Evolutionary conservation across 192 early-diverging fungal species (phyloP).

Genomic region (Mycoemilia scoparia): DNA sequence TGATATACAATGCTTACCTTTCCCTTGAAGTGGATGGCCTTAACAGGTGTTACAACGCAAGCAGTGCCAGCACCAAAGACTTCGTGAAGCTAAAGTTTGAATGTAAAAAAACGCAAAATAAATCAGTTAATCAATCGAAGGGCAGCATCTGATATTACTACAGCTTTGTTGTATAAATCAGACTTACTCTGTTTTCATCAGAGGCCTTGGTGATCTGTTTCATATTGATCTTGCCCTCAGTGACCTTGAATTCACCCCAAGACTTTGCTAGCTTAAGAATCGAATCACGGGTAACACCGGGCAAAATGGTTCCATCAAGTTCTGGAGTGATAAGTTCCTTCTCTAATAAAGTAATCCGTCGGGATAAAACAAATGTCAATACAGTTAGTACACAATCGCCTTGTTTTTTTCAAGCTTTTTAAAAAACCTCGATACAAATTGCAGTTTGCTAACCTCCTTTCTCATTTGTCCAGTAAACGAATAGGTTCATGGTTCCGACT

Average conservation of each 20-base stretch:
- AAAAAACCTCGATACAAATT: no score
- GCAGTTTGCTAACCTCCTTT: no score
- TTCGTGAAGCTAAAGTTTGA: no score
- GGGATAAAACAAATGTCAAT: conserved; percentile 1
- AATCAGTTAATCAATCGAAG: not conserved
- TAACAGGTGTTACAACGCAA: conserved; percentile 86
- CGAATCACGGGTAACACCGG: conserved; percentile 88
- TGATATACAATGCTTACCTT: conserved; percentile 2
- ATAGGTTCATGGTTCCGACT: conserved; percentile 96
- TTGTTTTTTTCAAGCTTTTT: no score
- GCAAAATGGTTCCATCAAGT: conserved; percentile 86
- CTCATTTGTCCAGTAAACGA: conserved; percentile 73
- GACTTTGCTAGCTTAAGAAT: conserved; percentile 54
- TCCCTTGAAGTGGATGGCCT: conserved; percentile 60
- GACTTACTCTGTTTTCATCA: conserved; percentile 57
- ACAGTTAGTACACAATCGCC: not conserved
- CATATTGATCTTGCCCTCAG: conserved; percentile 72
- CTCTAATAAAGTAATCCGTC: no score
- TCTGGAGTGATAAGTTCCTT: conserved; percentile 76
- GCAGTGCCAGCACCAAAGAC: conserved; percentile 95
- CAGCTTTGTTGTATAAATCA: no score
- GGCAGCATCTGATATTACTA: not conserved
- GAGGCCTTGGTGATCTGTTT: conserved; percentile 49
- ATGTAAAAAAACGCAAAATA: no score
- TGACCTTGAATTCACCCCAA: conserved; percentile 81